Evolutionary conservation across 2,329 filamentous ascomycete genomes (phyloP).

Genomic region (Malbranchea zuffiana): DNA sequence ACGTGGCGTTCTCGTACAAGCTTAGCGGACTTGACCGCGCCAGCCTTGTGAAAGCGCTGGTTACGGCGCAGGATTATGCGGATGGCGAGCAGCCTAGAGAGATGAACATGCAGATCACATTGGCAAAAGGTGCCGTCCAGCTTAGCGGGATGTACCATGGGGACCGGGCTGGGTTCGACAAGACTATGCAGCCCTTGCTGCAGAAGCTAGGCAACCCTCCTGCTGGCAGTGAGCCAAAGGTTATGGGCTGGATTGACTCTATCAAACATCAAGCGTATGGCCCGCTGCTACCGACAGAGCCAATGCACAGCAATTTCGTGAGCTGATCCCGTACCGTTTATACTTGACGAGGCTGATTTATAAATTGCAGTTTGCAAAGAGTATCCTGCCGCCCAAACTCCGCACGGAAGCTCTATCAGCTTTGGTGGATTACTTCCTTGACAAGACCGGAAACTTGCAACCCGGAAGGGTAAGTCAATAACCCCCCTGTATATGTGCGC

Average conservation of each 20-base stretch:
- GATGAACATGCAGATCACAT: conserved; percentile 46
- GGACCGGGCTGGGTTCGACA: conserved; percentile 42
- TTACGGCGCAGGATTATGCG: conserved; percentile 46
- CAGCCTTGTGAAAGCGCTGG: conserved; percentile 38
- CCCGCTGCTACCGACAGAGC: not conserved
- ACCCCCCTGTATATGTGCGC: not conserved
- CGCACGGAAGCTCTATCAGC: not conserved
- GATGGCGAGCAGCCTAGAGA: conserved; percentile 46
- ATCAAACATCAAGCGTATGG: not conserved
- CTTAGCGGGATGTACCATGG: conserved; percentile 52
- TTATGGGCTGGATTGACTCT: conserved; percentile 1
- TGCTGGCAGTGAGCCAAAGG: not conserved
- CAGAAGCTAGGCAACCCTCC: conserved; percentile 1
- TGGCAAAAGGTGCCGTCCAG: conserved; percentile 43
- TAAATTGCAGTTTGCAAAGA: conserved; percentile 6
- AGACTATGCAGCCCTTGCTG: conserved; percentile 11
- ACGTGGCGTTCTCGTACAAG: conserved; percentile 47
- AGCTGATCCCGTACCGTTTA: not conserved
- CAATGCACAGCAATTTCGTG: conserved; percentile 1
- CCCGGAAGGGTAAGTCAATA: not conserved
- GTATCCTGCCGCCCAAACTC: conserved; percentile 1
- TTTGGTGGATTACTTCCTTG: conserved; percentile 3
- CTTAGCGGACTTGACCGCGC: conserved; percentile 39
- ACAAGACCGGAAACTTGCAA: not conserved
- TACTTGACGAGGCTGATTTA: not conserved